Evolutionary conservation across 345 rosid genomes (phyloP).

Genomic region (Lagerstroemia speciosa): DNA sequence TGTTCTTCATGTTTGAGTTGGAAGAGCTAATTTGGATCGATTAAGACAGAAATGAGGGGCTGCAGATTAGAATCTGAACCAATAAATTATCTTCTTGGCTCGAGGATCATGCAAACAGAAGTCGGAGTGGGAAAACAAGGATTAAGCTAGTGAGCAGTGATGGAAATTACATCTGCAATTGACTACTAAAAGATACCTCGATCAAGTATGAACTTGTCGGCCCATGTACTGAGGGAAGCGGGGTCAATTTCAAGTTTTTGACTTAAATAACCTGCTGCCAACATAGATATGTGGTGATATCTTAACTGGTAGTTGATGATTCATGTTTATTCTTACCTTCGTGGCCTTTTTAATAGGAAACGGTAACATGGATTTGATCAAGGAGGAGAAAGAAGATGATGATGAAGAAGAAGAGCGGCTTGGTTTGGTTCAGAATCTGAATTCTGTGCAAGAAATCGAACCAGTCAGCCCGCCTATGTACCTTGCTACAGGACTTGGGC

Average conservation of each 20-base stretch:
- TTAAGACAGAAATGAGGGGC: neutral
- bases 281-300: neutral
- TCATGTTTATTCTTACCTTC: neutral
- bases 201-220: neutral
- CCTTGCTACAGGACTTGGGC: slow-evolving; percentile 64
- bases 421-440: slow-evolving; percentile 5
- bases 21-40: neutral
- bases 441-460: slow-evolving; percentile 27
- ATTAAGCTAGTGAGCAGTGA: too few species aligned
- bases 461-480: slow-evolving; percentile 55
- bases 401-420: slow-evolving; percentile 12
- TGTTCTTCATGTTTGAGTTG: neutral
- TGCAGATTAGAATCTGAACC: neutral
- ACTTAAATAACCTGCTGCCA: neutral
- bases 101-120: neutral
- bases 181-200: too few species aligned
- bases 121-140: neutral
- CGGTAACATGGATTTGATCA: slow-evolving; percentile 25
- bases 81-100: neutral
- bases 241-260: neutral
- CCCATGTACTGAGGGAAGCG: neutral
- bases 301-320: neutral
- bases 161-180: too few species aligned
- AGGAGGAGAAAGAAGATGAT: slow-evolving; percentile 30
- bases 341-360: neutral